Evolutionary conservation across 768 basidiomycete species (phyloP).

Genomic region (Chiua virens): DNA sequence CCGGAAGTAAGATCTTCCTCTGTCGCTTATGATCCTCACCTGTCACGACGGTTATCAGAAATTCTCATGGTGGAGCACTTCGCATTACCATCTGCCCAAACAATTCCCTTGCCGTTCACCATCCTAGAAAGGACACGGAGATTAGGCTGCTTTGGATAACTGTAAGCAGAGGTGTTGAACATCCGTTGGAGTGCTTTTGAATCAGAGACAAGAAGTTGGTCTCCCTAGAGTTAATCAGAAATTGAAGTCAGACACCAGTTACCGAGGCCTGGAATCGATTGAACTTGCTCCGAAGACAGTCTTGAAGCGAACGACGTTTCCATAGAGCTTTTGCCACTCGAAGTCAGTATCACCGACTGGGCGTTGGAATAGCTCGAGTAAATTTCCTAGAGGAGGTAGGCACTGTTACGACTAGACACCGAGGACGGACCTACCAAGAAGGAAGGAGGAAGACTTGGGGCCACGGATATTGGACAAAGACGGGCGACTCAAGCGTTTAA

Average conservation of each 20-base stretch:
- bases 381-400: not conserved
- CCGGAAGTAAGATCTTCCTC: conserved; percentile 53
- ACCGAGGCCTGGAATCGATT: not conserved
- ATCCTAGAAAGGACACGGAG: conserved; percentile 15
- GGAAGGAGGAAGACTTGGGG: not conserved
- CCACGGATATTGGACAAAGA: conserved; percentile 1
- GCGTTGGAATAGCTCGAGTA: conserved; percentile 29
- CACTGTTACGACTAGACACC: not conserved
- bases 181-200: conserved; percentile 45
- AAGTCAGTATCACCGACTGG: conserved; percentile 28
- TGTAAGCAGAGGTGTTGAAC: conserved; percentile 38
- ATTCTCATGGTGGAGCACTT: conserved; percentile 7
- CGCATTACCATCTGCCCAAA: conserved; percentile 41
- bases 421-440: not conserved
- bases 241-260: conserved; percentile 8
- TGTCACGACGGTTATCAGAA: conserved; percentile 1
- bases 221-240: conserved; percentile 32
- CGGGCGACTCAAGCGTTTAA: not conserved
- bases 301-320: conserved; percentile 30
- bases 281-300: conserved; percentile 21
- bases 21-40: conserved; percentile 53
- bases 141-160: conserved; percentile 38
- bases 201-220: conserved; percentile 47
- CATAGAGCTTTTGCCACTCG: conserved; percentile 31
- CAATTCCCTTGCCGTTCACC: conserved; percentile 35